Evolutionary conservation across 441 rosid genomes (phyloP), one percentile per base, ranked within the genome.

Genomic region (Hypseocharis bilobata): DNA sequence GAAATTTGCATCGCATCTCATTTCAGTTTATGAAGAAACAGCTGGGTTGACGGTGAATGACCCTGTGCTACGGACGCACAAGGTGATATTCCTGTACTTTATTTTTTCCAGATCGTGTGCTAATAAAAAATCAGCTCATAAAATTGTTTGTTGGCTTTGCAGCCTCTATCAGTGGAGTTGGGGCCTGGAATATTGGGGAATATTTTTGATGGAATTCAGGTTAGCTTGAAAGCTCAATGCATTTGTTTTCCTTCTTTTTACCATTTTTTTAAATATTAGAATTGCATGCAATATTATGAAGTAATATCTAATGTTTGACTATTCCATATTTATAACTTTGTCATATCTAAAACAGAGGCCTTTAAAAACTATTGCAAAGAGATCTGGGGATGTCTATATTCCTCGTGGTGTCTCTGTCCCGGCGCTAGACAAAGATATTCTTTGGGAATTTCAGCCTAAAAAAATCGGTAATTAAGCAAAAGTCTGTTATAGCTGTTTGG

Each of bases 321-420:
- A n/a, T 68, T 32, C 11, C 8, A 32, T 63, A 68, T 28, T 60
- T 60, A 69, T 70, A 27, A 2, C 20, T 26, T 57, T 67, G n/a
- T 32, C 57, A 60, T 62, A 17, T 60, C 54, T 40, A 69, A 70
- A 63, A 74, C 60, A 94, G 99, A 89, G 98, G 83, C 98, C 99
- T 38, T 78, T 94, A 85, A 94, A 86, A 83, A 94, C 99, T 64
- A 94, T 94, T 68, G 99, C 99, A 6, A 91, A 69, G 71, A 75
- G 58, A 80, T 94, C 97, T 62, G 97, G 96, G 65, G 99, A 94
- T 78, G 99, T 94, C 65, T 91, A 94, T 73, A 91, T 94, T 29
- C 99, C 99, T 80, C 91, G 98, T 66, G 99, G 99, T 76, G 98
- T 94, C 57, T 81, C 99, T 63, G 99, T 94, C 29, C 99, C 99